phyloP scores from a whole-genome alignment of 2,329 filamentous ascomycete species.

The Phyllosticta paracitricarpa region DNA sequence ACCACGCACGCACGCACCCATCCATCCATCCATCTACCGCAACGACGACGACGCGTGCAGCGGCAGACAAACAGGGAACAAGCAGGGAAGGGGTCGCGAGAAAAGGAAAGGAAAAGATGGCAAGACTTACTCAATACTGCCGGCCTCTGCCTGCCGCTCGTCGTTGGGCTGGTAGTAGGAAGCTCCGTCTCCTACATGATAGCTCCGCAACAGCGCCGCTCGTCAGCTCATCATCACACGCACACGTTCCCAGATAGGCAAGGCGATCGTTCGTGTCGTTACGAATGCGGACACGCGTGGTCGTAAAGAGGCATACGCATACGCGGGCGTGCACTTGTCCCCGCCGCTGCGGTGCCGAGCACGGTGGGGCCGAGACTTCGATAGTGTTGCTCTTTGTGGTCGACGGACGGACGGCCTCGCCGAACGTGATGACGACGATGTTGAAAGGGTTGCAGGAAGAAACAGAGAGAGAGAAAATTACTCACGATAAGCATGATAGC shows the following conservation, averaged over 20 bases:
- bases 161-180: conserved; percentile 26
- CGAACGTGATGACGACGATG: too few relatives aligned
- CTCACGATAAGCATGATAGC: conserved; percentile 26
- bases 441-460: background rate
- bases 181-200: conserved; percentile 19
- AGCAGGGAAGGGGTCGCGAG: background rate
- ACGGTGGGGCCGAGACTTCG: too few relatives aligned
- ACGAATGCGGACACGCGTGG: background rate
- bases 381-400: background rate
- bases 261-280: background rate
- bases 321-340: too few relatives aligned
- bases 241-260: background rate
- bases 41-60: conserved; percentile 13
- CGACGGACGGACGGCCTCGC: background rate
- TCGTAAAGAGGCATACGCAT: too few relatives aligned
- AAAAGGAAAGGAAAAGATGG: background rate
- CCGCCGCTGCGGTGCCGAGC: too few relatives aligned
- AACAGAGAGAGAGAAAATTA: background rate
- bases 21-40: too few relatives aligned
- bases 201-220: too few relatives aligned
- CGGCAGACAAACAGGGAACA: conserved; percentile 16
- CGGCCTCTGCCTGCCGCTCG: conserved; percentile 15
- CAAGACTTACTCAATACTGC: conserved; percentile 7
- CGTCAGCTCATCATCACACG: background rate
- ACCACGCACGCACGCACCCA: background rate